Percentiles rank a stretch among this genome's conserved stretches.
Conservation (phyloP, 192 early-diverging fungal genomes). For the Phlyctochytrium arcticum region DNA sequence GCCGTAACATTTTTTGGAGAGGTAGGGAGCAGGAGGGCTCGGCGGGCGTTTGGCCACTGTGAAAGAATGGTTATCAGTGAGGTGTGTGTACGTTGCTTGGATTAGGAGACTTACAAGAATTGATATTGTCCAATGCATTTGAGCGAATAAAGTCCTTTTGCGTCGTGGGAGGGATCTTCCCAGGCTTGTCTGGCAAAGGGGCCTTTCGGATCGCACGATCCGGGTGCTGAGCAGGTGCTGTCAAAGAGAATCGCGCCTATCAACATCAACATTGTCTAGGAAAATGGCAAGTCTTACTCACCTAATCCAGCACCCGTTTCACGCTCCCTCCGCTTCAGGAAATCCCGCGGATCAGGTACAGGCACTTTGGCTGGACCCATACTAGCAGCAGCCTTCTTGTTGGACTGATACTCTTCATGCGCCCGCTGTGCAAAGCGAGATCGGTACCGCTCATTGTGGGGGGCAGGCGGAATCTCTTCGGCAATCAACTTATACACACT, state of each 20-base stretch:
- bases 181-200: constrained; percentile 37
- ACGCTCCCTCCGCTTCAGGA: constrained; percentile 48
- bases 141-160: constrained; percentile 50
- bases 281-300: not conserved
- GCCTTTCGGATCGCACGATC: constrained; percentile 48
- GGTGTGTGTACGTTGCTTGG: not conserved
- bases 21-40: constrained; percentile 24
- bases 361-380: constrained; percentile 51
- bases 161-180: constrained; percentile 21
- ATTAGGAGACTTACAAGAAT: constrained; percentile 36
- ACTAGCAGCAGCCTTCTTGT: constrained; percentile 41
- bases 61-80: not conserved
- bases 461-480: constrained; percentile 28
- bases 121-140: constrained; percentile 55
- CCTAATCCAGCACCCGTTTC: constrained; percentile 12
- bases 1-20: constrained; percentile 48
- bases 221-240: constrained; percentile 23
- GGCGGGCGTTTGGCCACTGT: constrained; percentile 39
- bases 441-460: constrained; percentile 39
- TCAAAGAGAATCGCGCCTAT: not conserved
- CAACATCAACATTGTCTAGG: not conserved
- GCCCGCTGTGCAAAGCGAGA: constrained; percentile 43
- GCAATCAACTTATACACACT: constrained; percentile 50
- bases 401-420: constrained; percentile 34
- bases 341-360: constrained; percentile 31